Evolutionary conservation across 2,329 filamentous ascomycete species (phyloP).

Genomic region (Colletotrichum melonis): DNA sequence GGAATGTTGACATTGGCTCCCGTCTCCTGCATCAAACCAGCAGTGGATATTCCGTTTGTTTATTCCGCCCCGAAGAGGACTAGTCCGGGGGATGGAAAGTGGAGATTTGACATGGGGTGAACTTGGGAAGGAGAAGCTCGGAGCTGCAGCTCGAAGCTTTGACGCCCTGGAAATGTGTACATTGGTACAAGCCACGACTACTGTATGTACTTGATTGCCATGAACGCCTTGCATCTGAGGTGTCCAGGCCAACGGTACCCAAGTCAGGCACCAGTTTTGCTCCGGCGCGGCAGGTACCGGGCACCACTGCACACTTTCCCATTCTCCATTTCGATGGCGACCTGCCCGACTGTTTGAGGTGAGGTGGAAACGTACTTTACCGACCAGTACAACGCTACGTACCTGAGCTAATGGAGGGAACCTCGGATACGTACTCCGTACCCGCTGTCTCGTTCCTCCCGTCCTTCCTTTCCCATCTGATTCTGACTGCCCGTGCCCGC

Average conservation of each 20-base stretch:
- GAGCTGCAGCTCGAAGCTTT: slow-evolving; percentile 24
- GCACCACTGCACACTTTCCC: neutral
- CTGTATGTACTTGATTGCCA: too few species aligned
- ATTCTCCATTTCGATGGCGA: neutral
- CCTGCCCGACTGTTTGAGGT: neutral
- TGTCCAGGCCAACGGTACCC: neutral
- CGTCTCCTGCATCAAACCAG: slow-evolving; percentile 7
- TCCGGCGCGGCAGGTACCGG: slow-evolving; percentile 13
- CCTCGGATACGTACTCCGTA: neutral
- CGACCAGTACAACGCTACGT: neutral
- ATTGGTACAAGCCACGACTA: too few species aligned
- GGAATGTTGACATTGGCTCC: slow-evolving; percentile 33
- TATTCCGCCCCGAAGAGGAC: slow-evolving; percentile 29
- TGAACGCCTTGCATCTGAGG: slow-evolving; percentile 29
- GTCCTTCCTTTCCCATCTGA: neutral
- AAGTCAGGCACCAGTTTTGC: slow-evolving; percentile 13
- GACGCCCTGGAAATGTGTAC: neutral
- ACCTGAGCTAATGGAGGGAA: neutral
- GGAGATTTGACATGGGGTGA: neutral
- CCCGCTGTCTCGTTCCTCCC: neutral
- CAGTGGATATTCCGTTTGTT: slow-evolving; percentile 33
- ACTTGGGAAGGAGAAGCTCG: neutral
- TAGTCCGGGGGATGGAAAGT: slow-evolving; percentile 12
- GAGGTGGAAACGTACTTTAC: too few species aligned
- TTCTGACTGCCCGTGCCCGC: neutral